These are phyloP conservation scores for Sinapis alba DNA, from an alignment of 441 rosid genomes.

Conservation along the genomic window DNA sequence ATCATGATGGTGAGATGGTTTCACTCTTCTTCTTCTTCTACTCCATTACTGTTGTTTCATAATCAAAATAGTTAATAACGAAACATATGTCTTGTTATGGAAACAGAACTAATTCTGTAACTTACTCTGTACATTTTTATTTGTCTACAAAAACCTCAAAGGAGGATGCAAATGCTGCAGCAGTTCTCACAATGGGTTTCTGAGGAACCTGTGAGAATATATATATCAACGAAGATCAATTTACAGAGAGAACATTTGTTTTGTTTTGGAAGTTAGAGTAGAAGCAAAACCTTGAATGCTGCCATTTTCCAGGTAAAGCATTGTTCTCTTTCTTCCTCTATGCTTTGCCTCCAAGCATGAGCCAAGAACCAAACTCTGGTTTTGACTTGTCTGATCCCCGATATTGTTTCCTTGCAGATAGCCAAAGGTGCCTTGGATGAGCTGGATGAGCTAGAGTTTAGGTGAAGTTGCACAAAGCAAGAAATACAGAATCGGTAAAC, in stretches of 20 bases:
- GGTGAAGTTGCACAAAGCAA: too few relatives aligned
- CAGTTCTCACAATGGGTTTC: conserved; percentile 48
- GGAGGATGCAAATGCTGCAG: conserved; percentile 38
- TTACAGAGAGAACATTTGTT: neutral
- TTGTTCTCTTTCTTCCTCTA: conserved; percentile 94
- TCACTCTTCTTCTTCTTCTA: conserved; percentile 19
- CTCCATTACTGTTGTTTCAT: conserved; percentile 36
- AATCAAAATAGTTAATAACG: conserved; percentile 5
- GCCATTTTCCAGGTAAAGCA: conserved; percentile 69
- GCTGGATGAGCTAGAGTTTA: conserved; percentile 8
- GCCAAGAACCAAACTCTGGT: too few relatives aligned
- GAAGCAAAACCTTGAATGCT: conserved; percentile 53
- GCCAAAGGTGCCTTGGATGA: conserved; percentile 50
- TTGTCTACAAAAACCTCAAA: too few relatives aligned
- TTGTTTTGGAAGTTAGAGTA: neutral
- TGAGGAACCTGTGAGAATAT: conserved; percentile 59
- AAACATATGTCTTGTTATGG: neutral
- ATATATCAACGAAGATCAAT: neutral
- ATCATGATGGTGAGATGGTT: conserved; percentile 44
- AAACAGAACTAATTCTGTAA: neutral
- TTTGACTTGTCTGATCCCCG: conserved; percentile 47
- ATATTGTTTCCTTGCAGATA: conserved; percentile 48
- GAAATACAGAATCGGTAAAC: neutral
- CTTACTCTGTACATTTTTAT: conserved; percentile 66
- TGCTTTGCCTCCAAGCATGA: conserved; percentile 66